Percentiles rank a stretch among this genome's conserved stretches.
Evolutionary conservation across 169 alveolate species (phyloP).

Genomic region (Plasmodium berghei): DNA sequence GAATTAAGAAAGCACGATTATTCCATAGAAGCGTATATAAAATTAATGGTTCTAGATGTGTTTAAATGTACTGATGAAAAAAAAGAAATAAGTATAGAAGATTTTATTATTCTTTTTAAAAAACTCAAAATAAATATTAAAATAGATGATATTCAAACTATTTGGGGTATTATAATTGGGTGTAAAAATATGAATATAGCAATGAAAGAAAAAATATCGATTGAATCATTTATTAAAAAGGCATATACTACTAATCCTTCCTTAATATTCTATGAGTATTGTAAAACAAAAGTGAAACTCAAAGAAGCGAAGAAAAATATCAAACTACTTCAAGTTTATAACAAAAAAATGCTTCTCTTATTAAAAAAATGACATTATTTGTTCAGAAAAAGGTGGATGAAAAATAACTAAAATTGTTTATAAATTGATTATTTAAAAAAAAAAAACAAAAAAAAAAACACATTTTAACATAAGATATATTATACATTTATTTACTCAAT

Average conservation of each 20-base stretch:
- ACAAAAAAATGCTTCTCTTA: conserved; percentile 26
- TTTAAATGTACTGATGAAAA: conserved; percentile 23
- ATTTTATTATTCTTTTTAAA: conserved; percentile 25
- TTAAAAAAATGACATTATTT: background rate
- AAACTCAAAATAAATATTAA: conserved; percentile 19
- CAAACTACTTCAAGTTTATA: conserved; percentile 12
- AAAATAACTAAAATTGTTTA: no score
- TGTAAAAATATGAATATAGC: conserved; percentile 10
- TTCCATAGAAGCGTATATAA: conserved; percentile 22
- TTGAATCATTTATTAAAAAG: conserved; percentile 24
- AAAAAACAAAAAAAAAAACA: no score
- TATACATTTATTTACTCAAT: no score
- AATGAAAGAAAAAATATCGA: conserved; percentile 13
- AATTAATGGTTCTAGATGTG: conserved; percentile 23
- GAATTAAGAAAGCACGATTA: background rate
- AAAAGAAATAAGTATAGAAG: conserved; percentile 22
- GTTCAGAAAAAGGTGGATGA: background rate
- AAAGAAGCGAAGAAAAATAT: conserved; percentile 29
- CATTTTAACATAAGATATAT: no score
- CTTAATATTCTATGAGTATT: conserved; percentile 35
- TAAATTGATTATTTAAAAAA: no score
- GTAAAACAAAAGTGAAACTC: conserved; percentile 43
- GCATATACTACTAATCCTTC: conserved; percentile 64
- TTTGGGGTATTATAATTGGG: conserved; percentile 45
- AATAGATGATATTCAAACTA: conserved; percentile 7